Evolutionary conservation across 1,139 yeast genomes (phyloP).

Genomic region (Suhomyces chickasaworum): DNA sequence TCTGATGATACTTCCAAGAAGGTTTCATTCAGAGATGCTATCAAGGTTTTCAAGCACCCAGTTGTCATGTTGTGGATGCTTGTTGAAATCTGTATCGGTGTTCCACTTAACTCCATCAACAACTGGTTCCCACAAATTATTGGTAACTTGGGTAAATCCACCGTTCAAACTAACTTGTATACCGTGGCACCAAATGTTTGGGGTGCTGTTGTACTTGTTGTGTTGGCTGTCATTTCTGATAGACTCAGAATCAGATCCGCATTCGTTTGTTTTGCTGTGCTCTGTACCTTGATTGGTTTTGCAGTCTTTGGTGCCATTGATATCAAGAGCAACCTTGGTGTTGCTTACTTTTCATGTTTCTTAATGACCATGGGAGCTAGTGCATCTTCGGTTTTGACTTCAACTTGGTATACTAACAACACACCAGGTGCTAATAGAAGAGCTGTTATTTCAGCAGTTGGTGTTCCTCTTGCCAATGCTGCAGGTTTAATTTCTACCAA

Average conservation of each 20-base stretch:
- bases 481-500: slow-evolving; percentile 37
- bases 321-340: slow-evolving; percentile 37
- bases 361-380: slow-evolving; percentile 36
- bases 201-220: slow-evolving; percentile 31
- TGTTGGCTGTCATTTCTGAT: slow-evolving; percentile 29
- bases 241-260: slow-evolving; percentile 31
- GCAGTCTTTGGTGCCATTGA: slow-evolving; percentile 49
- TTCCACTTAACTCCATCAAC: slow-evolving; percentile 50
- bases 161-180: slow-evolving; percentile 31
- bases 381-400: slow-evolving; percentile 44
- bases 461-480: slow-evolving; percentile 36
- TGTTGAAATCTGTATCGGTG: slow-evolving; percentile 48
- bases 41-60: slow-evolving; percentile 33
- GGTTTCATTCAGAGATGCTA: slow-evolving; percentile 28
- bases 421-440: slow-evolving; percentile 46
- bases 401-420: slow-evolving; percentile 55
- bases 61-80: slow-evolving; percentile 33
- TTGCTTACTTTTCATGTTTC: slow-evolving; percentile 42
- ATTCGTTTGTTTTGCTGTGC: slow-evolving; percentile 40
- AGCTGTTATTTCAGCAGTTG: slow-evolving; percentile 32
- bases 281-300: slow-evolving; percentile 44
- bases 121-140: slow-evolving; percentile 48
- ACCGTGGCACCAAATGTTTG: slow-evolving; percentile 36
- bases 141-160: slow-evolving; percentile 29
- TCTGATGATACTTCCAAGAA: slow-evolving; percentile 25